Percentiles rank a stretch among this genome's conserved stretches.
These are phyloP conservation scores for Fusarium pseudonygamai DNA, from an alignment of 2,329 filamentous ascomycete genomes.

Conservation along the genomic window DNA sequence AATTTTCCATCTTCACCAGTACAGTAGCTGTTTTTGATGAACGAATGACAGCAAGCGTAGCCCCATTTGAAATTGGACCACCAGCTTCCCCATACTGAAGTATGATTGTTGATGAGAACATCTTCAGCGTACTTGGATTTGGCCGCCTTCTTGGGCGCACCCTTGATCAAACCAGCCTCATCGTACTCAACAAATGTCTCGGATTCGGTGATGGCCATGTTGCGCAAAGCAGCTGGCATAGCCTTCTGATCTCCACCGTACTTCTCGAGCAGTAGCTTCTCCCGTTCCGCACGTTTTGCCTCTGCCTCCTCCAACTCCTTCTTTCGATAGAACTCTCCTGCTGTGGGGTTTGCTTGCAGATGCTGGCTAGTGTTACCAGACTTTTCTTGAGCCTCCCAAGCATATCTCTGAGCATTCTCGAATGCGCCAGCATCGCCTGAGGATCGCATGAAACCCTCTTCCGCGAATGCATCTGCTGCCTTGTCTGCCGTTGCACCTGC, in stretches of 20 bases:
- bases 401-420: conserved; percentile 86
- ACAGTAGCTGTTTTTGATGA: conserved; percentile 96
- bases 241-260: conserved; percentile 75
- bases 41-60: conserved; percentile 93
- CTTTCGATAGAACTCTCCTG: conserved; percentile 84
- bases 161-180: conserved; percentile 88
- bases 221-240: conserved; percentile 69
- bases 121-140: conserved; percentile 95
- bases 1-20: conserved; percentile 88
- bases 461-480: conserved; percentile 84
- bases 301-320: conserved; percentile 80
- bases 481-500: conserved; percentile 82
- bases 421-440: conserved; percentile 95
- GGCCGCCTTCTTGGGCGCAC: conserved; percentile 76
- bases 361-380: conserved; percentile 83
- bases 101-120: conserved; percentile 89
- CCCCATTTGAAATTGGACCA: conserved; percentile 97
- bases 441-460: conserved; percentile 89
- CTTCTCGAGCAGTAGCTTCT: conserved; percentile 78
- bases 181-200: conserved; percentile 96
- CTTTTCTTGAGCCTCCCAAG: conserved; percentile 94
- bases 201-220: conserved; percentile 77
- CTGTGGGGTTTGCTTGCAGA: conserved; percentile 95
- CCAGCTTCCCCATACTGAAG: conserved; percentile 95
- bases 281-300: conserved; percentile 71